Percentiles rank a stretch among this genome's conserved stretches.
Conservation (phyloP, 345 rosid genomes). For the Sonneratia caseolaris region DNA sequence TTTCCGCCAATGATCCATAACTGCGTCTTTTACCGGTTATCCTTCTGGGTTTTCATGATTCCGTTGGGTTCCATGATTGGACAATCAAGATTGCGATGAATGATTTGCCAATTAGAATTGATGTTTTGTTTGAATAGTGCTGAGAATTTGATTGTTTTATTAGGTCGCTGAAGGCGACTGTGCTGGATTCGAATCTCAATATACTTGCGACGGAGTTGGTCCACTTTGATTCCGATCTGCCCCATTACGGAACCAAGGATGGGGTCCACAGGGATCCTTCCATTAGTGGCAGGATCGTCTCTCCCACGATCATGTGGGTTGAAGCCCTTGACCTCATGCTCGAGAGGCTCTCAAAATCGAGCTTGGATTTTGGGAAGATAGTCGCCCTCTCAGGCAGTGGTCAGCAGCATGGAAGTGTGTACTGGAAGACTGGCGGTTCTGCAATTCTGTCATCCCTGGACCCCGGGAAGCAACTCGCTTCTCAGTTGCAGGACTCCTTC, state of each 20-base stretch:
- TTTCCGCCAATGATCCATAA: neutral
- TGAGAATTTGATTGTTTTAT: neutral
- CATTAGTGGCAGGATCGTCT: slow-evolving; percentile 61
- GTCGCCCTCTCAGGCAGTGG: slow-evolving; percentile 89
- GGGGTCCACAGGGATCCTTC: slow-evolving; percentile 72
- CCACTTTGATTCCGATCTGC: slow-evolving; percentile 74
- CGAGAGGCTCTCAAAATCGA: slow-evolving; percentile 36
- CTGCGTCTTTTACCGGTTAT: neutral
- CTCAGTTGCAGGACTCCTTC: slow-evolving; percentile 56
- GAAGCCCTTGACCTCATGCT: slow-evolving; percentile 88
- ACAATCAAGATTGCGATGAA: neutral
- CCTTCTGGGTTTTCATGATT: neutral
- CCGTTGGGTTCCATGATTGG: neutral
- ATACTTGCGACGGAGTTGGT: slow-evolving; percentile 50
- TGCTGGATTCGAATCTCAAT: slow-evolving; percentile 61
- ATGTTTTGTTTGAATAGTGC: neutral
- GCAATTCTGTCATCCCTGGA: slow-evolving; percentile 44
- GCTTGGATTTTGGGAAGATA: slow-evolving; percentile 57
- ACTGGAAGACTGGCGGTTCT: slow-evolving; percentile 69
- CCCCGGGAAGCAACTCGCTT: slow-evolving; percentile 38
- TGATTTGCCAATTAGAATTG: neutral
- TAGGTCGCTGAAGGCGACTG: slow-evolving; percentile 98
- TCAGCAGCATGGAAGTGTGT: slow-evolving; percentile 97
- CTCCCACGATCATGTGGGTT: slow-evolving; percentile 97
- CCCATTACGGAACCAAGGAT: slow-evolving; percentile 69